These are phyloP conservation scores for Calendula officinalis DNA, from an alignment of 129 eudicot species.

Conservation along the genomic window DNA sequence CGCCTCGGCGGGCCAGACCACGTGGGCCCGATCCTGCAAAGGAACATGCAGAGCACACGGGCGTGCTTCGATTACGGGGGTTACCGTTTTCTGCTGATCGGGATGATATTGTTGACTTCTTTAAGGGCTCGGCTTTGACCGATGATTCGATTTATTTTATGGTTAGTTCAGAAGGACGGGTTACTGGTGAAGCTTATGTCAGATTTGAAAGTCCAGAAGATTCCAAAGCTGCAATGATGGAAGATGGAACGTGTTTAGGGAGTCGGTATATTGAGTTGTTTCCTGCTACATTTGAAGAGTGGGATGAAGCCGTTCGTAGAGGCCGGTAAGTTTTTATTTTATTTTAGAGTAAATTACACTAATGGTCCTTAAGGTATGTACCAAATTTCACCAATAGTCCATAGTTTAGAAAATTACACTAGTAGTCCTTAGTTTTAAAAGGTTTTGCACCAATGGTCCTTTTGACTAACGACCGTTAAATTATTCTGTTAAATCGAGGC, in stretches of 20 bases:
- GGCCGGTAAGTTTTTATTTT: conserved; percentile 53
- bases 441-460: too few relatives aligned
- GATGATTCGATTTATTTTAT: conserved; percentile 70
- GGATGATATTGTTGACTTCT: conserved; percentile 73
- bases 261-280: conserved; percentile 88
- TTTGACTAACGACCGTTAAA: too few relatives aligned
- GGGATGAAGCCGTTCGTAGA: conserved; percentile 74
- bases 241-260: conserved; percentile 81
- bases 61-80: conserved; percentile 78
- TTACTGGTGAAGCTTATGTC: conserved; percentile 91
- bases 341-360: neutral
- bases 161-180: conserved; percentile 73
- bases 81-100: conserved; percentile 73
- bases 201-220: conserved; percentile 83
- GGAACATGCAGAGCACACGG: conserved; percentile 72
- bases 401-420: too few relatives aligned
- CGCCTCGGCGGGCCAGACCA: conserved; percentile 63
- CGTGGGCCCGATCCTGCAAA: conserved; percentile 48
- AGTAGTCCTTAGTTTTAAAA: too few relatives aligned
- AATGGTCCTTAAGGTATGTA: too few relatives aligned
- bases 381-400: neutral
- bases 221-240: conserved; percentile 85
- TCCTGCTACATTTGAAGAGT: conserved; percentile 73
- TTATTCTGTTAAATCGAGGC: too few relatives aligned
- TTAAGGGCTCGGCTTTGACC: conserved; percentile 58